Evolutionary conservation across 306 rosid species (phyloP).

Genomic region (Gleditsia sinensis): DNA sequence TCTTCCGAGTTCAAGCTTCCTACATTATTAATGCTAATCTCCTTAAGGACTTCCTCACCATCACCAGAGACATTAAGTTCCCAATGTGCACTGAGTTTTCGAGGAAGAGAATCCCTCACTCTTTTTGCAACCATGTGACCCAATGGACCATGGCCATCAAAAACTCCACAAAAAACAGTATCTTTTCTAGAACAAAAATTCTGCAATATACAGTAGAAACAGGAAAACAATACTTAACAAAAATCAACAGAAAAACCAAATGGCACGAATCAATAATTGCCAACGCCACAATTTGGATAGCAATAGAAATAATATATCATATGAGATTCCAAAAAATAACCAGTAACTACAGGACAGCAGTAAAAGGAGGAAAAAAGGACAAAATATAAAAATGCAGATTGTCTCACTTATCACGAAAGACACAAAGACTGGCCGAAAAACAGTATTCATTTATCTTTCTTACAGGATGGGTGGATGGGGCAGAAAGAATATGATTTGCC

Average conservation of each 20-base stretch:
- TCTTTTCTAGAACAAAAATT: conserved; percentile 83
- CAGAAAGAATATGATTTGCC: neutral
- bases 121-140: conserved; percentile 99
- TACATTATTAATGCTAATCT: conserved; percentile 57
- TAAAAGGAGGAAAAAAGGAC: neutral
- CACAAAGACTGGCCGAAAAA: neutral
- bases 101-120: conserved; percentile 98
- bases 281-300: neutral
- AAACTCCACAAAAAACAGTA: conserved; percentile 94
- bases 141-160: conserved; percentile 96
- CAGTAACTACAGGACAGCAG: neutral
- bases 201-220: conserved; percentile 50
- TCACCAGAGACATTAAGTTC: conserved; percentile 58
- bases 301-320: neutral
- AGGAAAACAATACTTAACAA: conserved; percentile 5
- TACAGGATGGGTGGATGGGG: too few relatives aligned
- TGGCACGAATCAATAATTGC: conserved; percentile 11
- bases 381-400: neutral
- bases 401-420: neutral
- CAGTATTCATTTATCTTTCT: too few relatives aligned
- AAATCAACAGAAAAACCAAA: conserved; percentile 15
- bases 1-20: conserved; percentile 79
- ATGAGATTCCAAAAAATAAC: neutral
- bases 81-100: conserved; percentile 87
- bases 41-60: conserved; percentile 75